These are phyloP conservation scores for Lachnellula hyalina DNA, from an alignment of 2,329 filamentous ascomycete genomes.

Conservation along the genomic window DNA sequence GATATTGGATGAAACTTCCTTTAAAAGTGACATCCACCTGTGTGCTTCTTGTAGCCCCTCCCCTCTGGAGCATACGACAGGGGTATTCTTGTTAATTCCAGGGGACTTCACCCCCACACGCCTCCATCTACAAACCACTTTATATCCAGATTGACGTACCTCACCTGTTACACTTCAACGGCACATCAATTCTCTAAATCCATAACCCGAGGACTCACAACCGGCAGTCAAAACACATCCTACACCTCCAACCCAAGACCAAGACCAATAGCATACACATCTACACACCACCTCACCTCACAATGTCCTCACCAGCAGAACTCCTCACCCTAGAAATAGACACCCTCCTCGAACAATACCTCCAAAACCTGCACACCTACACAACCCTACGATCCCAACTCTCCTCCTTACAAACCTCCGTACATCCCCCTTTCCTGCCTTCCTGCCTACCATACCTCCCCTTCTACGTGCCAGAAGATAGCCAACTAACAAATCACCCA, in stretches of 20 bases:
- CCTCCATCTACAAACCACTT: no score
- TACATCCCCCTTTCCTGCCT: not conserved
- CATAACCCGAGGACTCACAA: no score
- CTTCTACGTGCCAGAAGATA: not conserved
- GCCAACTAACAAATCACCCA: not conserved
- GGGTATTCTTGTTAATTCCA: no score
- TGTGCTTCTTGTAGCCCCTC: no score
- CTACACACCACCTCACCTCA: not conserved
- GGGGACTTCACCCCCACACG: no score
- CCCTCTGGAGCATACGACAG: no score
- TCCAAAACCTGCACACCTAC: slow-evolving; percentile 63
- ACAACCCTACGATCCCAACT: slow-evolving; percentile 52
- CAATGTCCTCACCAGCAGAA: not conserved
- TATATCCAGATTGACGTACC: no score
- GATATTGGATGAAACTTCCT: no score
- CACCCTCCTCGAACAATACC: slow-evolving; percentile 57
- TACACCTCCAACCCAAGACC: not conserved
- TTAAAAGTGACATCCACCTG: no score
- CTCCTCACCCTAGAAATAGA: slow-evolving; percentile 45
- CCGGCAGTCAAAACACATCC: no score
- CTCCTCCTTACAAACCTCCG: slow-evolving; percentile 39
- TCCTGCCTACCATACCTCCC: not conserved
- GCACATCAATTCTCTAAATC: no score
- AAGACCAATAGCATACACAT: not conserved
- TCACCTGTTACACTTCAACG: no score